Base-by-base conservation (phyloP, 768 basidiomycete genomes). In the Boletellus emodensis region DNA sequence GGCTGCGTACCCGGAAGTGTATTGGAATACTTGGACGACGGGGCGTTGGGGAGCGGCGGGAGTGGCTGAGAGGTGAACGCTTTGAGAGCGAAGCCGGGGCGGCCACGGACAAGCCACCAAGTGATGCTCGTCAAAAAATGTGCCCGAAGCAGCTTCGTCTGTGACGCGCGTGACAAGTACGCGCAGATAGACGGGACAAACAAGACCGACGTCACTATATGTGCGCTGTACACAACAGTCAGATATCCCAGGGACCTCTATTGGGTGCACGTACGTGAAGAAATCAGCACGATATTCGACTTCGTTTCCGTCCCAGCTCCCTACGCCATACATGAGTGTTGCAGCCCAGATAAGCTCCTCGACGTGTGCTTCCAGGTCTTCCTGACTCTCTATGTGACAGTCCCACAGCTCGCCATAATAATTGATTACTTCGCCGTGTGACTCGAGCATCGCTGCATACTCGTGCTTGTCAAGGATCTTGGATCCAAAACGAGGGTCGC, bases 191-290 rank as follows among this genome's bases (percentile, higher is more conserved):
- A 75, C 0, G 81, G 75, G 15, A 86, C 51, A 70, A 86, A 85
- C 26, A 85, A 57, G 9, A 77, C 73, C 1, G 85, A 85, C 0
- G 87, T 90, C 33, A 87, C 78, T 12, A 87, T 73, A 55, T 89
- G 87, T 66, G 82, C 80, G 13, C 84, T 87, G 35, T 4, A 34
- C 6, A n/a, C 6, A 35, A n/a, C 7, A 13, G 30, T 58, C 49
- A 59, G 59, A 45, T 8, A 26, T 10, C 22, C 8, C 32, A 7
- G 14, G 30, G n/a, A 34, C 20, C 20, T 9, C 15, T 26, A 26
- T 33, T 20, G 10, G 17, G 18, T 55, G 45, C 11, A 72, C 83
- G 55, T 55, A 87, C 84, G 72, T 61, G 72, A 82, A 80, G 67
- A 89, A 87, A 56, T 88, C 83, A 1, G 81, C 82, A 41, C 76